Percentiles rank a stretch among this genome's conserved stretches.
Conservation (phyloP, 805 yeast genomes). For the Saccharomycopsis babjevae region DNA sequence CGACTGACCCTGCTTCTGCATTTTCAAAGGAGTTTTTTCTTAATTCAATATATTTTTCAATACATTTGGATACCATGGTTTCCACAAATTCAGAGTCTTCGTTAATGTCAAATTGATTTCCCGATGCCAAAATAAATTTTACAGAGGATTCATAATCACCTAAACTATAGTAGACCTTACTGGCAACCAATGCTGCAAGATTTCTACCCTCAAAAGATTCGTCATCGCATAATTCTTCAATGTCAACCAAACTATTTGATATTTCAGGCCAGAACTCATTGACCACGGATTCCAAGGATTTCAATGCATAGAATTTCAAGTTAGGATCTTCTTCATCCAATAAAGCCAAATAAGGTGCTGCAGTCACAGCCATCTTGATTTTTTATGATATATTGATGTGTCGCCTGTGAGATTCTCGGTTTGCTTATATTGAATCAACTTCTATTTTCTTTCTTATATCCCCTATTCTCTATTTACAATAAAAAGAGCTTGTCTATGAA, state of each 20-base stretch:
- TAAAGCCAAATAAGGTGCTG: constrained; percentile 86
- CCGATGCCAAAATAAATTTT: constrained; percentile 79
- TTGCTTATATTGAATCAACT: too few species aligned
- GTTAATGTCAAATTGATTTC: constrained; percentile 61
- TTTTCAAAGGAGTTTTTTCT: constrained; percentile 41
- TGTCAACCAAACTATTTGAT: constrained; percentile 77
- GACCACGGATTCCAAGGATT: constrained; percentile 69
- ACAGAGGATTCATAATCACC: constrained; percentile 92
- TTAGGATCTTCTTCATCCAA: constrained; percentile 70
- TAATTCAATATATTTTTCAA: constrained; percentile 64
- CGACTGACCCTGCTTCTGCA: constrained; percentile 11
- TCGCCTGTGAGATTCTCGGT: too few species aligned
- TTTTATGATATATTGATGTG: not conserved
- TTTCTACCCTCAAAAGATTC: constrained; percentile 60
- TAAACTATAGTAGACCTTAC: constrained; percentile 82
- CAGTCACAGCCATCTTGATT: constrained; percentile 29
- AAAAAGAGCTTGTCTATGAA: too few species aligned
- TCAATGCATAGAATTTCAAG: constrained; percentile 75
- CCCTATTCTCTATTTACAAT: too few species aligned
- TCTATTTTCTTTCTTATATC: too few species aligned
- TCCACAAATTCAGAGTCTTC: constrained; percentile 81
- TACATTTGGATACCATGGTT: constrained; percentile 88
- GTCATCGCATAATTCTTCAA: constrained; percentile 89
- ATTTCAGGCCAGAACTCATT: constrained; percentile 97
- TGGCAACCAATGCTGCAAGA: constrained; percentile 84